phyloP scores from a whole-genome alignment of 2,329 filamentous ascomycete genomes.

The Tolypocladium tropicale region DNA sequence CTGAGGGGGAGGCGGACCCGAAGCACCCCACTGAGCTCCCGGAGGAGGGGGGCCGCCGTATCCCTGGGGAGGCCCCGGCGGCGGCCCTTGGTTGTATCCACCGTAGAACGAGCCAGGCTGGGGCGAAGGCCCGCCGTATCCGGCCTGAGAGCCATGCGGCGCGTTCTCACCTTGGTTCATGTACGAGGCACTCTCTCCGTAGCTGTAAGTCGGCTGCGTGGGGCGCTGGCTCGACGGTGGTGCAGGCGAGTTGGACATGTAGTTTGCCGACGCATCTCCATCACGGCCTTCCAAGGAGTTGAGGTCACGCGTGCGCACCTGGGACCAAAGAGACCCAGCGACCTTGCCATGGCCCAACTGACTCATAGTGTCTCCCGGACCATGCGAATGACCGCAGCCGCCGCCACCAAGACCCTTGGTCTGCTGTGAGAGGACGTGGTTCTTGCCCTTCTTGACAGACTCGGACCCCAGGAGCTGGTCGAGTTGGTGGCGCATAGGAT shows the following conservation, averaged over 20 bases:
- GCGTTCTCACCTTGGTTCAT: conserved; percentile 6
- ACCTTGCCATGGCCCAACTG: conserved; percentile 46
- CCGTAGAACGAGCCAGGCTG: conserved; percentile 19
- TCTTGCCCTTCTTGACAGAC: conserved; percentile 72
- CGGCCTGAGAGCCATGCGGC: conserved; percentile 13
- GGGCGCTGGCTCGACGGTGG: conserved; percentile 19
- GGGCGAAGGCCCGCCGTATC: conserved; percentile 21
- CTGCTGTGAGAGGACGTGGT: conserved; percentile 49
- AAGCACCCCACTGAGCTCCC: conserved; percentile 7
- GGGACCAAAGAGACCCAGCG: conserved; percentile 48
- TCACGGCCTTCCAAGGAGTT: conserved; percentile 42
- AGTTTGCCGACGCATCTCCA: conserved; percentile 24
- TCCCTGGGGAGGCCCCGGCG: conserved; percentile 15
- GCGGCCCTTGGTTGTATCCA: conserved; percentile 20
- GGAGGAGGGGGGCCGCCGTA: conserved; percentile 11
- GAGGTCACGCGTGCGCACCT: conserved; percentile 49
- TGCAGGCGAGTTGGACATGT: conserved; percentile 28
- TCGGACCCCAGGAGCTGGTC: conserved; percentile 71
- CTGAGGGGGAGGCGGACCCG: conserved; percentile 2
- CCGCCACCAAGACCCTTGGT: conserved; percentile 18
- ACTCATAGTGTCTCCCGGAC: conserved; percentile 30
- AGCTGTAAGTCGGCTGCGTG: conserved; percentile 27
- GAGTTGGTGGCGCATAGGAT: conserved; percentile 56
- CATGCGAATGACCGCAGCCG: conserved; percentile 24
- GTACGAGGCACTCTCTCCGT: conserved; percentile 25